Evolutionary conservation across 2,329 filamentous ascomycete species (phyloP).

Genomic region (Phyllosticta capitalensis): DNA sequence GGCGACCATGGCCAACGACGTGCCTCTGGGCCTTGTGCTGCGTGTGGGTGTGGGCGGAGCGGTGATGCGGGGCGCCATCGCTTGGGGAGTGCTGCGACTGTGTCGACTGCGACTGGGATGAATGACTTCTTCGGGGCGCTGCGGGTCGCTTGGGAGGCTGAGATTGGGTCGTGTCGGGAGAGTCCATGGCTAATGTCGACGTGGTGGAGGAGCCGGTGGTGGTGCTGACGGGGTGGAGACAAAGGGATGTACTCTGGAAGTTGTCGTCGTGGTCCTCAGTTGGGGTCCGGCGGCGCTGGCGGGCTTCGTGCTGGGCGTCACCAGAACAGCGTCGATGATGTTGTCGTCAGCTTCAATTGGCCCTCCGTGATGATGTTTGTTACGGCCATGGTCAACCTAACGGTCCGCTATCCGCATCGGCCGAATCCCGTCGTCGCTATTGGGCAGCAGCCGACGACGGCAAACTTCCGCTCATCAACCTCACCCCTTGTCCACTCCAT

Average conservation of each 20-base stretch:
- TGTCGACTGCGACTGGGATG: conserved; percentile 25
- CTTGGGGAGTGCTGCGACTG: conserved; percentile 30
- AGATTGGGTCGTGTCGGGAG: conserved; percentile 24
- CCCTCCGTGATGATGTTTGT: neutral
- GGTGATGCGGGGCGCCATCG: conserved; percentile 18
- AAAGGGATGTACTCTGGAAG: neutral
- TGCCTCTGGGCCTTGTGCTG: conserved; percentile 30
- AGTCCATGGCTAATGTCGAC: conserved; percentile 20
- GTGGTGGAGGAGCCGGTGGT: conserved; percentile 12
- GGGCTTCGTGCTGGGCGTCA: neutral
- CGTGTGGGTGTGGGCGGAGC: conserved; percentile 10
- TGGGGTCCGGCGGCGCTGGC: too few relatives aligned
- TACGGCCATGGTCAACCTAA: neutral
- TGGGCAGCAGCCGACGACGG: neutral
- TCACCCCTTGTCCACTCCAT: too few relatives aligned
- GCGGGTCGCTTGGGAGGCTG: conserved; percentile 26
- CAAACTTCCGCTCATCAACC: neutral
- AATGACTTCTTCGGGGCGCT: conserved; percentile 22
- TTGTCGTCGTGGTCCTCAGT: neutral
- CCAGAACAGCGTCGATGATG: neutral
- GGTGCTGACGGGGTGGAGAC: neutral
- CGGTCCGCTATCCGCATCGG: neutral
- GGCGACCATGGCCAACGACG: conserved; percentile 30
- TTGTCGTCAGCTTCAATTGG: neutral
- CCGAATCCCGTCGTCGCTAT: neutral